Base-by-base conservation (phyloP, 2,329 filamentous ascomycete genomes). In the Metarhizium humberi region DNA sequence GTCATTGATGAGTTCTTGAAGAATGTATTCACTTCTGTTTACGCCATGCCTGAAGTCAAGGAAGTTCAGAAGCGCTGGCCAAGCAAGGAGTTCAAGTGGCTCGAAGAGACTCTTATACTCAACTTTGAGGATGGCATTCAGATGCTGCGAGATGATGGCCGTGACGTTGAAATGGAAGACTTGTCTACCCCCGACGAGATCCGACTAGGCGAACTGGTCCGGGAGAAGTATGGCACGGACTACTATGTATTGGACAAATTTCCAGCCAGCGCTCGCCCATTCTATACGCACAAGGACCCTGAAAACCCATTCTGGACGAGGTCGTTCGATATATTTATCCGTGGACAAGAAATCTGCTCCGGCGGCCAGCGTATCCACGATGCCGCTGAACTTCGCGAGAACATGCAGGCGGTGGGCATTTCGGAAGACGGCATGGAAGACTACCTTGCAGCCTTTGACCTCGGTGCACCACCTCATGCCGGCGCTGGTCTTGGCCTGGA, bases 211-310 rank as follows among this genome's bases (percentile, higher is more conserved):
- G 78, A 89, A 65, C 75, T 96, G 16, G 84, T 96, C 64, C 92
- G 88, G 72, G 83, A 95, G 66, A 91, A 92, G 73, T 94, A 87
- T 65, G 78, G 82, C 55, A 95, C 92, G 0, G 92, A 96, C 64
- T 96, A 95, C 74, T 96, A 94, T 71, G 87, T 96, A 59, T 79
- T 96, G 45, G 92, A 96, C 78, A 95, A 95, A 66, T 96, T 96
- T 75, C 92, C 92, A 1, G 76, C 82, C 25, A 86, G 84, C 6
- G 92, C 89, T 2, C 83, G 92, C 47, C 92, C 92, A 0, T 96
- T 96, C 72, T 96, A 96, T 67, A 90, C 92, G 1, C 92, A 95
- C 81, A 86, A 86, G 32, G 89, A 95, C 59, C 80, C 86, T 2
- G 76, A 85, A 16, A 82, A 95, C 64, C 76, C 81, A 13, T 77